Evolutionary conservation across 1,284 basidiomycete genomes (phyloP).

Genomic region (Mycena citricolor): DNA sequence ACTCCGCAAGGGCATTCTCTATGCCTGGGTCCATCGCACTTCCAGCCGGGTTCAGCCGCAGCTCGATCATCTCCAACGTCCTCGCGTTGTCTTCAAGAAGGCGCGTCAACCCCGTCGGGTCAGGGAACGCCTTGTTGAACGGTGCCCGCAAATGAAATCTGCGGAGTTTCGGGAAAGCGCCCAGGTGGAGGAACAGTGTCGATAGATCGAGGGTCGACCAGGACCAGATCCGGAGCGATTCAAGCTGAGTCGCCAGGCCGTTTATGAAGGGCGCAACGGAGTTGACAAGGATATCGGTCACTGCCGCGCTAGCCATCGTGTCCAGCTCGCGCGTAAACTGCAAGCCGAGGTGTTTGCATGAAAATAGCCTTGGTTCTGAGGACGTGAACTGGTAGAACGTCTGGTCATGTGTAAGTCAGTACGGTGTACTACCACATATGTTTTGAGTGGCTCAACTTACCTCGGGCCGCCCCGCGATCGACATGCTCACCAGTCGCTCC

Average conservation of each 20-base stretch:
- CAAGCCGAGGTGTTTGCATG: conserved; percentile 35
- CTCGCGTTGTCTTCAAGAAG: conserved; percentile 32
- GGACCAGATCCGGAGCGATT: conserved; percentile 35
- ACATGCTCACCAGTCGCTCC: conserved; percentile 31
- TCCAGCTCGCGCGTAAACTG: conserved; percentile 34
- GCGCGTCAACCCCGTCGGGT: conserved; percentile 35
- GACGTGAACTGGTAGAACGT: conserved; percentile 33
- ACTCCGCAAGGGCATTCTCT: conserved; percentile 33
- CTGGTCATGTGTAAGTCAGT: not conserved
- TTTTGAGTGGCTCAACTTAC: no score
- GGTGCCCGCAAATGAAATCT: conserved; percentile 36
- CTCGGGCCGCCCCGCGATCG: conserved; percentile 38
- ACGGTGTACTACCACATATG: not conserved
- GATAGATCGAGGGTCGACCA: conserved; percentile 40
- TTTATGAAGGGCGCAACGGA: conserved; percentile 40
- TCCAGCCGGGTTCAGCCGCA: conserved; percentile 40
- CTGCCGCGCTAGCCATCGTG: conserved; percentile 19
- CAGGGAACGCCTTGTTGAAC: conserved; percentile 39
- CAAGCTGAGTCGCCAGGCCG: conserved; percentile 31
- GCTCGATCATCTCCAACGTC: conserved; percentile 34
- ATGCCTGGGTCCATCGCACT: conserved; percentile 28
- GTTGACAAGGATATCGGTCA: conserved; percentile 28
- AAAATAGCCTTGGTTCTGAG: conserved; percentile 31
- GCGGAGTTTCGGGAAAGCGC: conserved; percentile 33
- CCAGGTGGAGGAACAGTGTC: conserved; percentile 33